Conservation (phyloP, 768 basidiomycete species). For the Suillus bovinus region DNA sequence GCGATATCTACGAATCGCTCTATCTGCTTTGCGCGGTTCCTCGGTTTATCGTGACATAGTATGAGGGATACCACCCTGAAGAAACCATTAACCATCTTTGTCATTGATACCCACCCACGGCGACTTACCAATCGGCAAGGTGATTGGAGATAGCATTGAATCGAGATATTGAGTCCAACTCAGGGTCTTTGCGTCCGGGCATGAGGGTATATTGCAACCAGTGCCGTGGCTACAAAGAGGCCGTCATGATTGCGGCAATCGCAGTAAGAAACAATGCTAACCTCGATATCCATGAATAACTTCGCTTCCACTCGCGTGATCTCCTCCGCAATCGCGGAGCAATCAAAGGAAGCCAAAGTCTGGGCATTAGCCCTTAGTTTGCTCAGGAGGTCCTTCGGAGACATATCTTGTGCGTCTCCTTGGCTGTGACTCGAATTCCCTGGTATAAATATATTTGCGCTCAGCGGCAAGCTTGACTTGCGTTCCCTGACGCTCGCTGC, state of each 20-base stretch:
- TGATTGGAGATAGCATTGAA: constrained; percentile 82
- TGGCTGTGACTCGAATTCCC: constrained; percentile 27
- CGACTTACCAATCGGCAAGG: constrained; percentile 74
- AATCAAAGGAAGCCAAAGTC: constrained; percentile 55
- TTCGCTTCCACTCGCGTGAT: constrained; percentile 75
- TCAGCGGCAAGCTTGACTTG: constrained; percentile 67
- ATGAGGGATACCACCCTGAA: constrained; percentile 89
- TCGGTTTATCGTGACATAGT: constrained; percentile 79
- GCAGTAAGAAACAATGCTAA: constrained; percentile 33
- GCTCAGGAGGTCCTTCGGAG: constrained; percentile 60
- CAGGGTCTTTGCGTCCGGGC: constrained; percentile 62
- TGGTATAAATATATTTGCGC: constrained; percentile 42
- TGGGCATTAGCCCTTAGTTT: constrained; percentile 60
- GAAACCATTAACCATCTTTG: constrained; percentile 13
- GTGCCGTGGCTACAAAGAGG: constrained; percentile 67
- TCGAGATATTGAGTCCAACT: constrained; percentile 67
- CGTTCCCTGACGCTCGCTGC: constrained; percentile 50
- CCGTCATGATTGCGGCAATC: constrained; percentile 5
- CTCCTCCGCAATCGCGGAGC: constrained; percentile 78
- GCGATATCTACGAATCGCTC: constrained; percentile 90
- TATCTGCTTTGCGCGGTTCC: constrained; percentile 74
- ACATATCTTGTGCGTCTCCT: constrained; percentile 38
- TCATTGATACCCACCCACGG: background rate
- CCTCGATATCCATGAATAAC: constrained; percentile 76
- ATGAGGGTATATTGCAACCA: constrained; percentile 81